Conservation (phyloP, 2,329 filamentous ascomycete species). For the Penicillium brasilianum region DNA sequence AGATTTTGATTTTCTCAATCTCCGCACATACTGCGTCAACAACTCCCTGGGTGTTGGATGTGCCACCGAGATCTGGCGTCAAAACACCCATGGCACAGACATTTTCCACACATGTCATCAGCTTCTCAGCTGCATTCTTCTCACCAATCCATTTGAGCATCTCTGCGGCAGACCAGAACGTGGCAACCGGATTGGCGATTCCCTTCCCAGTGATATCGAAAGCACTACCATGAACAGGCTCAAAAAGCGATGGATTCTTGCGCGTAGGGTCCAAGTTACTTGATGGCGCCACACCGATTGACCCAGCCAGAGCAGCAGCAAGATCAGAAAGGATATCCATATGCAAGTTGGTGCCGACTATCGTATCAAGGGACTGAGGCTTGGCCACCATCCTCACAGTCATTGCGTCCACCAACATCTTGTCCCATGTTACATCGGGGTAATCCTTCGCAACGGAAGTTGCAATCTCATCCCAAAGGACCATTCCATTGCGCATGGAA, state of each 20-base stretch:
- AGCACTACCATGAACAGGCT: constrained; percentile 67
- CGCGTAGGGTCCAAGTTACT: constrained; percentile 69
- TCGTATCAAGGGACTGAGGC: constrained; percentile 56
- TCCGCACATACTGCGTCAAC: constrained; percentile 61
- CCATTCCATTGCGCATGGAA: constrained; percentile 61
- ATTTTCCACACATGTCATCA: constrained; percentile 65
- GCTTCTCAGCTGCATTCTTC: constrained; percentile 58
- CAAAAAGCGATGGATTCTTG: constrained; percentile 64
- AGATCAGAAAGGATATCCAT: constrained; percentile 72
- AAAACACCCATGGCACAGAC: constrained; percentile 60
- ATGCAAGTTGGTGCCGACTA: constrained; percentile 60
- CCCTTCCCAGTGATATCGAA: constrained; percentile 69
- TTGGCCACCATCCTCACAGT: constrained; percentile 60
- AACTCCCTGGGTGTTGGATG: constrained; percentile 60
- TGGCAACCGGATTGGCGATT: constrained; percentile 65
- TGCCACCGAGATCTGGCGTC: constrained; percentile 65
- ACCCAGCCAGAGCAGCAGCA: constrained; percentile 70
- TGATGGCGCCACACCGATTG: constrained; percentile 72
- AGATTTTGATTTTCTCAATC: constrained; percentile 46
- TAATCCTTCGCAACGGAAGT: constrained; percentile 54
- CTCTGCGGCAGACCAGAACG: constrained; percentile 72
- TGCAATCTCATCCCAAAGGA: constrained; percentile 62
- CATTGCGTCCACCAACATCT: constrained; percentile 64
- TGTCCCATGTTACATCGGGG: constrained; percentile 57
- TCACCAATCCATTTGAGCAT: constrained; percentile 68